Evolutionary conservation across 208 protist species (phyloP), one percentile per base, ranked within the genome.

Genomic region (Perkinsela sp.): DNA sequence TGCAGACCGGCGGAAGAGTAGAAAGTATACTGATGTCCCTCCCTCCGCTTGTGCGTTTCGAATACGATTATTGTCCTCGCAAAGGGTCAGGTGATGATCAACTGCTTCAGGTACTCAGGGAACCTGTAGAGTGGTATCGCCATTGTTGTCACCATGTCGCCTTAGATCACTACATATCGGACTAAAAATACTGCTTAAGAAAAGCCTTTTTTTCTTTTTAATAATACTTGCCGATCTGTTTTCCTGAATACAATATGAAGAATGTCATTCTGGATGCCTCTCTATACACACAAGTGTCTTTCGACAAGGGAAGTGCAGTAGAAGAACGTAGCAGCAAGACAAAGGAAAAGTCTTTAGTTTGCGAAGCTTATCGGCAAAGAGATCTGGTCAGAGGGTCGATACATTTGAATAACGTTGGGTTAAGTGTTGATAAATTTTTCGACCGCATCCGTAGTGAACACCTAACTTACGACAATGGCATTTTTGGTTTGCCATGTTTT

Each of bases 11-110:
- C 31, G 85, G 82, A 31, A 75, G 88, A 30, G 84, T 75, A 0
- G 88, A 93, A 75, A 84, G 76, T 31, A 90, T 93, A 68, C 77
- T 93, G 68, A 88, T 92, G 78, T 90, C 84, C 30, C 66, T 93
- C 29, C 86, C 86, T 0, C 75, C 77, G 29, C 69, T 74, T 6
- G 77, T 73, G 30, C 70, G 73, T 30, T 80, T 73, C 72, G 77
- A 71, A 31, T 79, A 79, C 67, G 71, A 76, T 66, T 79, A 71
- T 71, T 67, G 71, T 29, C 76, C 76, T 30, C 57, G 68, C 29
- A 70, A 70, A 28, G 68, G 67, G 28, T 72, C 73, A 22, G 71
- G 69, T 13, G 76, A 79, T 72, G 73, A 73, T 28, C 66, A 70
- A 66, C 68, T 78, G 6, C 22, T 6, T 6, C 40, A 57, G 22